Evolutionary conservation across 192 early-diverging fungal genomes (phyloP), one percentile per base, ranked within the genome.

Genomic region (Linnemannia schmuckeri): DNA sequence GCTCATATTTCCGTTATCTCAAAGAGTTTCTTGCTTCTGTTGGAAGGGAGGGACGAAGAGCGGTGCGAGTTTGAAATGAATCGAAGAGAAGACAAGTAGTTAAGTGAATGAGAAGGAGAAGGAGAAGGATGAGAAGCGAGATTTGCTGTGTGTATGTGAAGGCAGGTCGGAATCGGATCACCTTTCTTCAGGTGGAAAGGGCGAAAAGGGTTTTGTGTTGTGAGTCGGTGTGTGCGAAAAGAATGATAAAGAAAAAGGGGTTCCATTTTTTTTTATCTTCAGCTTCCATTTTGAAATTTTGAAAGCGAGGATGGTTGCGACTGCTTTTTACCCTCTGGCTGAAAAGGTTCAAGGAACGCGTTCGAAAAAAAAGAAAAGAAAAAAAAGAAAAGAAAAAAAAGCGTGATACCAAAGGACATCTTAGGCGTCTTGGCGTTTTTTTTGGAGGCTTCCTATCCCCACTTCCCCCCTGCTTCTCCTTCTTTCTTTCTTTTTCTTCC

Each of bases 1-100:
- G 79, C 78, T 80, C 78, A 74, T 81, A 46, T 27, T 33, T 35
- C 8, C 49, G 37, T 37, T 66, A 66, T 66, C 30, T 61, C 13
- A 63, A 57, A 20, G 30, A 7, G 30, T 20, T 24, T 10, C 61
- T 22, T 46, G 3, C 54, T 72, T 42, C 9, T 42, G 41, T n/a
- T 38, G 22, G 20, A 42, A 35, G 9, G 38, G 4, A n/a, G 44
- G 6, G 6, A n/a, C 1, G n/a, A 17, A 30, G 0, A 33, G 46
- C 10, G 72, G 6, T 47, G 27, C 30, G 30, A 55, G 30, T 13
- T 52, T 52, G 49, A 52, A 52, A 18, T 22, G 49, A 22, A 37
- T 17, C 24, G 74, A 22, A 6, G 54, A 75, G 12, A 35, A 54
- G 52, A 35, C 30, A 35, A 15, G 52, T 30, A 75, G 74, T 3